Evolutionary conservation across 2,329 filamentous ascomycete species (phyloP), one percentile per base, ranked within the genome.

Genomic region (Aspergillus latus): DNA sequence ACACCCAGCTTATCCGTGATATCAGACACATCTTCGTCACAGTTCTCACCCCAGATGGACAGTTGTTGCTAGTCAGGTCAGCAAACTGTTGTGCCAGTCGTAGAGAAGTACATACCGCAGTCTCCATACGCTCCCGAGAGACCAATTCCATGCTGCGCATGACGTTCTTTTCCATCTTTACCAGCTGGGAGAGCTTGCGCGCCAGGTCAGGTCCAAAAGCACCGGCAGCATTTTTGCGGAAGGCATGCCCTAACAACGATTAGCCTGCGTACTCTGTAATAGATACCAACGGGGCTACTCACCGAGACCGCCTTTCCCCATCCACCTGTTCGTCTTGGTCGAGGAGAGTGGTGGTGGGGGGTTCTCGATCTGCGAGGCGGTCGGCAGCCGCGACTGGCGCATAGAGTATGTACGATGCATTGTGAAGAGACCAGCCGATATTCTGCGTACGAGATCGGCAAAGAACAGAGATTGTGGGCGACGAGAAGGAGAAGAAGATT

Each of bases 161-260:
- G 56, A 97, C 90, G 73, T 99, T 97, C 87, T 99, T 99, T 81
- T 99, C 94, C 94, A 99, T 99, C 85, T 99, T 99, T 62, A 99
- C 94, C 52, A 99, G 85, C 80, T 96, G 90, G 40, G 92, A 91
- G 61, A 99, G 87, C 84, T 99, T 99, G 84, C 96, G 97, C 57
- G 94, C 89, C 57, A 99, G 87, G 69, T 99, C 94, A 56, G 92
- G 86, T 36, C 86, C 86, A 68, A 81, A 82, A 58, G 79, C 78
- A 39, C 80, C 80, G 26, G 79, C 79, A 50, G 80, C 72, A 45
- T 77, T 74, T 66, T 80, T 80, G 58, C 79, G 76, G 68, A 82
- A 80, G 42, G 81, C 84, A 81, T 89, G 84, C 71, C 87, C 87
- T 87, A 39, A 58, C 47, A 48, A 28, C n/a, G 37, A 34, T 37